These are phyloP conservation scores for Cardamine chenopodiifolia DNA, from an alignment of 345 rosid genomes.

Conservation along the genomic window DNA sequence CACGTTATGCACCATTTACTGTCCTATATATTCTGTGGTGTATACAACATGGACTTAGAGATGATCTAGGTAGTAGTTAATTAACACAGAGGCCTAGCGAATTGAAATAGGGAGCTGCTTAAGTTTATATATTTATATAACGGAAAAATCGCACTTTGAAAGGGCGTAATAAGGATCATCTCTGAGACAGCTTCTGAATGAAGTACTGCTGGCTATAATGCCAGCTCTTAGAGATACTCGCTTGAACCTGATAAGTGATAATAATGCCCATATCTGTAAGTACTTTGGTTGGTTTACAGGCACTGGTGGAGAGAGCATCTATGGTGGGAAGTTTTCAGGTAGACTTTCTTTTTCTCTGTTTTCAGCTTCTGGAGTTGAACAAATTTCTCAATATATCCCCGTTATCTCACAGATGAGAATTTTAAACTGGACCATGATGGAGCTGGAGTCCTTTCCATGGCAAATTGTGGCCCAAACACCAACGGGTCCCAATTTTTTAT, in stretches of 20 bases:
- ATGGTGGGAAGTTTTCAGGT: constrained; percentile 97
- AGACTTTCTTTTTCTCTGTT: constrained; percentile 28
- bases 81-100: neutral
- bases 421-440: constrained; percentile 75
- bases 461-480: constrained; percentile 89
- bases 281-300: constrained; percentile 86
- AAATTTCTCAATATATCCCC: neutral
- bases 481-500: constrained; percentile 97
- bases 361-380: neutral
- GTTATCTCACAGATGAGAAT: constrained; percentile 74
- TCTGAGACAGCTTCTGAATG: neutral
- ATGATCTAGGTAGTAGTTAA: constrained; percentile 2
- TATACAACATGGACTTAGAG: neutral
- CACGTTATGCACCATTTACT: constrained; percentile 11
- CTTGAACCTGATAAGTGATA: constrained; percentile 50
- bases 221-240: constrained; percentile 17
- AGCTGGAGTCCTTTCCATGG: constrained; percentile 94
- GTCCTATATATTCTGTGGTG: neutral
- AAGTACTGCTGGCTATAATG: neutral
- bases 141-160: neutral
- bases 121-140: neutral
- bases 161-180: neutral
- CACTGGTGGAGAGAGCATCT: constrained; percentile 99
- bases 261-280: constrained; percentile 57
- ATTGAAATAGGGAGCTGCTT: constrained; percentile 1